A percentile compares a stretch with the other conserved stretches of the same genome.
phyloP scores from a whole-genome alignment of 352 stramenopile genomes.

The Phytopythium boreale region DNA sequence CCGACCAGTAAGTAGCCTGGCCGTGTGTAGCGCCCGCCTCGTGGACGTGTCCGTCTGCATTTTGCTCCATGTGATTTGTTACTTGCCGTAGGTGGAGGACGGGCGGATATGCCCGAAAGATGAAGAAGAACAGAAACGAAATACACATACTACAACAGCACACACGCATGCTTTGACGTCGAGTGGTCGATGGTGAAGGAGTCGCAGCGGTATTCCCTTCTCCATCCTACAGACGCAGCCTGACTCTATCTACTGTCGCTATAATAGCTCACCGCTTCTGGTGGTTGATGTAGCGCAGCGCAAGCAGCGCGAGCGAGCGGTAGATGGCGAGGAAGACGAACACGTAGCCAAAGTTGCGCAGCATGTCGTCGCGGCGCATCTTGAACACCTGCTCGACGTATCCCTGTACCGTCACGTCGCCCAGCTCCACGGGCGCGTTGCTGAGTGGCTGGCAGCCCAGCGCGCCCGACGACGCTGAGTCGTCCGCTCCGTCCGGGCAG shows the following conservation, averaged over 20 bases:
- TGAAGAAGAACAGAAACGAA: too few relatives aligned
- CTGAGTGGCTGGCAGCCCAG: slow-evolving; percentile 32
- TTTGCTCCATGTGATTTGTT: too few relatives aligned
- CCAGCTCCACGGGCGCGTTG: slow-evolving; percentile 21
- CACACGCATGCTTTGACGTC: too few relatives aligned
- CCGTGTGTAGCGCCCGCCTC: too few relatives aligned
- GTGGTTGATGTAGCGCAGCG: slow-evolving; percentile 41
- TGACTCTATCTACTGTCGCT: too few relatives aligned
- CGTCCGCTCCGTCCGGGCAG: slow-evolving; percentile 16
- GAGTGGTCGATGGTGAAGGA: too few relatives aligned
- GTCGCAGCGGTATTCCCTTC: too few relatives aligned
- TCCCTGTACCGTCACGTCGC: slow-evolving; percentile 25
- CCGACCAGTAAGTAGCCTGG: slow-evolving; percentile 6
- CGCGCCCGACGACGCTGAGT: slow-evolving; percentile 22
- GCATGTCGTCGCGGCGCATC: slow-evolving; percentile 32
- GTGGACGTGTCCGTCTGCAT: too few relatives aligned
- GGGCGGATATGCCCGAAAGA: too few relatives aligned
- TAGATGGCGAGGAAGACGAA: slow-evolving; percentile 31
- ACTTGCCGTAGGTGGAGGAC: too few relatives aligned
- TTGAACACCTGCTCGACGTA: slow-evolving; percentile 31
- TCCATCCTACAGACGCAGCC: too few relatives aligned
- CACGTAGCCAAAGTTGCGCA: slow-evolving; percentile 24
- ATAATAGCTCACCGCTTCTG: slow-evolving; percentile 43
- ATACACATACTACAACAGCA: too few relatives aligned
- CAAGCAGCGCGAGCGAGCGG: slow-evolving; percentile 32